Base-by-base conservation (phyloP, 345 rosid genomes). In the Eucalyptus pauciflora region DNA sequence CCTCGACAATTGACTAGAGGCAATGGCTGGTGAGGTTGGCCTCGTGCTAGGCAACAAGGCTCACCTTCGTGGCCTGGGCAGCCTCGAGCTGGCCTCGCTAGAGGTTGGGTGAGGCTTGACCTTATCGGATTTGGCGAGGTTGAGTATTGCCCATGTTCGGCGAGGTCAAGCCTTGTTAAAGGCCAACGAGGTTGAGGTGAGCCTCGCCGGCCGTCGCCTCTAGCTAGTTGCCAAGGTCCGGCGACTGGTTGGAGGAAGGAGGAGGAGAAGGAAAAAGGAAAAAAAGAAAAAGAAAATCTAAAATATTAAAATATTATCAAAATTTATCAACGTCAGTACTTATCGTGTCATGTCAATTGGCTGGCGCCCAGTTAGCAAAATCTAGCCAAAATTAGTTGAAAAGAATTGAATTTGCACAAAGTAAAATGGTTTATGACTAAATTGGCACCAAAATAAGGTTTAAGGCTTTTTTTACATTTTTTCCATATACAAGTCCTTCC, bases 61-160 rank as follows among this genome's bases (percentile, higher is more conserved):
- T 52, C 0, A 2, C 0, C 0, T 7, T 52, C 0, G 0, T 52
- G 24, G 58, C 58, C 1, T 52, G 1, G 58, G 58, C 2, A 10
- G 0, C 10, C 58, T 18, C 0, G 0, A 8, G 58, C 0, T 52
- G 0, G 10, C 4, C 25, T 52, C 1, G 10, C 1, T 52, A 52
- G 58, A 52, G 58, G 58, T 0, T 20, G 0, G 58, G 24, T 2
- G 25, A 52, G 5, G 10, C 58, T 18, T 0, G 1, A 18, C 58
- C 25, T 20, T 8, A 52, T 10, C 0, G 0, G 4, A 18, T 52
- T 0, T 52, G 0, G 10, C 5, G 0, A 52, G 0, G 0, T 52
- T 0, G 25, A 52, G 58, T 1, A 20, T 52, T 0, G 0, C 25
- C 1, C 2, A 52, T 52, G 5, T 52, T 52, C 0, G 0, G 1